Percentiles rank a stretch among this genome's conserved stretches.
These are phyloP conservation scores for Cyberlindnera subsufficiens DNA, from an alignment of 805 yeast species.

Conservation along the genomic window DNA sequence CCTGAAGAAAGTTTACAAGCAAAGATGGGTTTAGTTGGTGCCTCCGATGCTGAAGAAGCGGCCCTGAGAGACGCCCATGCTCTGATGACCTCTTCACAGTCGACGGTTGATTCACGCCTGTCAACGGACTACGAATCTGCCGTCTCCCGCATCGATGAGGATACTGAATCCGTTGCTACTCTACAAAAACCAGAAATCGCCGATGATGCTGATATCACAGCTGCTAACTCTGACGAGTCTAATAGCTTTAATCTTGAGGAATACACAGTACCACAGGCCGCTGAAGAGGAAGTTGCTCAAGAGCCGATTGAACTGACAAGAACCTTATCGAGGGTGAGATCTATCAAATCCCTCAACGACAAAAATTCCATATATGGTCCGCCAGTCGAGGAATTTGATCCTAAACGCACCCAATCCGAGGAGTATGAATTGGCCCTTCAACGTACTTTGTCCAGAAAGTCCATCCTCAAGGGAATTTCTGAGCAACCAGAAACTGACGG, in stretches of 20 bases:
- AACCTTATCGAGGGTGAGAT: constrained; percentile 7
- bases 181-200: constrained; percentile 1
- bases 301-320: constrained; percentile 5
- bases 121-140: constrained; percentile 22
- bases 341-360: constrained; percentile 15
- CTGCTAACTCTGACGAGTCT: not conserved
- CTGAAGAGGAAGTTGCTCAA: not conserved
- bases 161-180: constrained; percentile 6
- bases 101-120: not conserved
- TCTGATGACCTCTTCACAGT: too few relatives aligned
- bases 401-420: constrained; percentile 12
- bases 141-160: constrained; percentile 7
- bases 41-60: constrained; percentile 16
- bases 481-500: constrained; percentile 11
- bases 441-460: constrained; percentile 22
- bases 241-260: not conserved
- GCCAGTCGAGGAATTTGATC: constrained; percentile 10
- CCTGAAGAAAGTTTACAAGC: too few relatives aligned
- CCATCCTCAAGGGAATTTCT: constrained; percentile 7
- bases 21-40: constrained; percentile 24
- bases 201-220: not conserved
- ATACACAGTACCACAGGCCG: not conserved
- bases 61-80: constrained; percentile 12
- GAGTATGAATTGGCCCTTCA: constrained; percentile 19
- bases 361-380: constrained; percentile 14